Base-by-base conservation (phyloP, 176 grass and related monocot genomes). In the Carex littledalei region DNA sequence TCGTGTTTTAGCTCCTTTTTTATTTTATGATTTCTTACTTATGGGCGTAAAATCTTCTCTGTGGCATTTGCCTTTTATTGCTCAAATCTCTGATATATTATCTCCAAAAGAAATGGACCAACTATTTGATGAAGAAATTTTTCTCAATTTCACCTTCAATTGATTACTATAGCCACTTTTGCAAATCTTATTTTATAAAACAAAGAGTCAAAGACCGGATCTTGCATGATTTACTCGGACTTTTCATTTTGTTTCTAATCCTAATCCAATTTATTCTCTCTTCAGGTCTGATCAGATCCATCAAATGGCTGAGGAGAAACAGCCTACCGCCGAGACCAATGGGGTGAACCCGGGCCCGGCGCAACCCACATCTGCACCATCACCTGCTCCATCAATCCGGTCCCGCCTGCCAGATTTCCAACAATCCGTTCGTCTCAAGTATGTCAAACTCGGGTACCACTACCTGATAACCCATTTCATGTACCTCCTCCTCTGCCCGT, bases 401-500 rank as follows among this genome's bases (percentile, higher is more conserved):
- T 60, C 87, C 5, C 78, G 78, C 2, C 76, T 97, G 58, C 94
- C 91, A 29, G 92, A 94, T 75, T 97, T 97, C 92, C 92, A 84
- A 85, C 92, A 97, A 88, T 94, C 94, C 1, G 94, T 94, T 75
- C 86, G 87, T 32, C 95, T 98, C 79, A 98, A 98, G 82, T 98
- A 98, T 73, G 95, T 98, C 71, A 94, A 93, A 80, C 95, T 98
- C 26, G 95, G 95, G 59, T 98, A 98, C 91, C 95, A 89, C 73
- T 88, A 98, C 95, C 89, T 98, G 24, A 98, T 98, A 85, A 93
- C 91, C 85, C 95, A 94, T 87, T 90, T 90, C 49, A 92, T 94
- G 88, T 97, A 94, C 88, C 92, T 97, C 6, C 85, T 97, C 18
- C 88, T 97, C 0, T 89, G 86, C 16, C 94, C 94, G 1, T 84